Conservation (phyloP, 768 basidiomycete species). For the Mycena olivaceomarginata region DNA sequence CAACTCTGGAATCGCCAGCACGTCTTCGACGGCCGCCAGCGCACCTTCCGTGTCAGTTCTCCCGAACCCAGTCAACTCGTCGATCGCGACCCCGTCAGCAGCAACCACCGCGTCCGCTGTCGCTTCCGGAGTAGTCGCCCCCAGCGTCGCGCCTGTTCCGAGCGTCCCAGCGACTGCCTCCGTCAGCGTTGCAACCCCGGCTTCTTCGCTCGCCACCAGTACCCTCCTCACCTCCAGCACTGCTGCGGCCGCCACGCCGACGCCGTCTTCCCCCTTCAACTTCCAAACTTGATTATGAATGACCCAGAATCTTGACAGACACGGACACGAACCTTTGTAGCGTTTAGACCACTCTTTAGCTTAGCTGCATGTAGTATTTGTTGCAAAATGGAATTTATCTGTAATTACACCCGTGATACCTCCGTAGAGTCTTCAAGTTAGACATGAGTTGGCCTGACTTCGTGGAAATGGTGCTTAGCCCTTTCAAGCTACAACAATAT, state of each 20-base stretch:
- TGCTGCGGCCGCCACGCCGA: background rate
- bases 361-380: conserved; percentile 10
- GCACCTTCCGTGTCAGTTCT: background rate
- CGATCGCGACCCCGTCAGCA: background rate
- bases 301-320: background rate
- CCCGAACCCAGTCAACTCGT: background rate
- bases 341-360: conserved; percentile 10
- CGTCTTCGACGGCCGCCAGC: background rate
- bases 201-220: background rate
- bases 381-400: background rate
- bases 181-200: background rate
- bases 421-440: background rate
- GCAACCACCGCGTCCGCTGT: background rate
- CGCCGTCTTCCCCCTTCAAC: conserved; percentile 28
- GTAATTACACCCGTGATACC: too few species aligned
- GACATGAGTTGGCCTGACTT: too few species aligned
- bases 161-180: background rate
- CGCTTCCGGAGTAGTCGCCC: background rate
- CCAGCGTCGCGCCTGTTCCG: background rate
- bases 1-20: background rate
- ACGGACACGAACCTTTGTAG: conserved; percentile 14
- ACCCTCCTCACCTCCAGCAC: background rate
- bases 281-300: conserved; percentile 20
- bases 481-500: too few species aligned
- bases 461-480: too few species aligned